Evolutionary conservation across 2,329 filamentous ascomycete genomes (phyloP), one percentile per base, ranked within the genome.

Genomic region (Cladosporium oxysporum): DNA sequence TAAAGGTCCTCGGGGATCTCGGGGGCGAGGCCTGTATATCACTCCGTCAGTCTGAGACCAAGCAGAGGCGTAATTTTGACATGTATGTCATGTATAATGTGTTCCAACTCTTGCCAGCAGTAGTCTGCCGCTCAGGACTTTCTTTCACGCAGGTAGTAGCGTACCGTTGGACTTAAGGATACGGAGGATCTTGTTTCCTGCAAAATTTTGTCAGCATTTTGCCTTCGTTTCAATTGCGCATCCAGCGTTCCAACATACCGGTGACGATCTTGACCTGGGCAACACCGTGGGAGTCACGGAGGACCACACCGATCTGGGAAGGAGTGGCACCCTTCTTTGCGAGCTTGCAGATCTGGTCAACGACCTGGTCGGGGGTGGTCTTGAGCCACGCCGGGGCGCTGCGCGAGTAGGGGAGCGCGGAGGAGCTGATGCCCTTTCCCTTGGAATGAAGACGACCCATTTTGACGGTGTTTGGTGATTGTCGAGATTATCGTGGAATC

Each of bases 391-490:
- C 88, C 70, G 95, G 94, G 72, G 93, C 82, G 77, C 88, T 89
- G 85, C 95, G 94, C 75, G 92, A 97, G 90, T 98, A 99, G 80
- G 96, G 95, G 84, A 98, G 85, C 79, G 95, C 92, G 71, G 92
- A 97, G 85, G 92, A 84, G 75, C 92, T 93, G 85, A 99, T 99
- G 84, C 95, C 96, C 92, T 98, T 98, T 87, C 95, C 94, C 80
- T 97, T 97, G 88, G 88, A 91, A 90, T 99, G 96, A 90, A 98
- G 90, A 88, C 94, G 90, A 90, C 93, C 92, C 92, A 96, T 96
- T 75, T 83, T 91, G 83, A 78, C 76, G 73, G 76, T 75, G 66
- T 66, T 71, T 58, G 69, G 66, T 23, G 68, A 55, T 68, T 72
- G 72, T 71, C 67, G 68, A 70, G 68, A 69, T 67, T 62, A 57